Conservation (phyloP, 139 green algal species). For the Coccomyxa sp. region DNA sequence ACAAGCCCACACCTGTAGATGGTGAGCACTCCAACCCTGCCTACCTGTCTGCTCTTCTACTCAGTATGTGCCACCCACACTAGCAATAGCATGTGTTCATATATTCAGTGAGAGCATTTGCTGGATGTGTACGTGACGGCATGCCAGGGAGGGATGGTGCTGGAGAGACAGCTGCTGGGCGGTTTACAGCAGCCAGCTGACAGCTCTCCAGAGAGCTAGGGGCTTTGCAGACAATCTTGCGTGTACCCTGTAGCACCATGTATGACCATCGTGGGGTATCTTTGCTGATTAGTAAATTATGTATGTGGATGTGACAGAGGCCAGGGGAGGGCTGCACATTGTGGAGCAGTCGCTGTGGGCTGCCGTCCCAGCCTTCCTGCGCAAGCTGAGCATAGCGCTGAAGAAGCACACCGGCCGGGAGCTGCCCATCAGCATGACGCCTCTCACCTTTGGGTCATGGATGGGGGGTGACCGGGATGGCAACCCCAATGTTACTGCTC, state of each 20-base stretch:
- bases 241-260: background rate
- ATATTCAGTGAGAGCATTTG: too few species aligned
- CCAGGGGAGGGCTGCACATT: slow-evolving; percentile 86
- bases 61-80: too few species aligned
- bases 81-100: too few species aligned
- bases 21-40: slow-evolving; percentile 29
- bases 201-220: too few species aligned
- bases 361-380: slow-evolving; percentile 79
- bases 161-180: background rate
- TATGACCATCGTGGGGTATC: background rate
- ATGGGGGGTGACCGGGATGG: slow-evolving; percentile 96
- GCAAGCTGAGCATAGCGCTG: slow-evolving; percentile 69
- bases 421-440: slow-evolving; percentile 71
- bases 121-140: too few species aligned
- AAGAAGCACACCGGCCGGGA: slow-evolving; percentile 76
- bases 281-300: background rate
- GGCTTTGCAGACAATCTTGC: too few species aligned
- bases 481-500: slow-evolving; percentile 81
- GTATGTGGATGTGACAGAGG: slow-evolving; percentile 55
- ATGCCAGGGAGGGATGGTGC: too few species aligned
- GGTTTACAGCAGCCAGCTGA: background rate
- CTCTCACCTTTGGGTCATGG: slow-evolving; percentile 82
- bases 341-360: slow-evolving; percentile 91
- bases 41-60: background rate
- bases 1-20: slow-evolving; percentile 87